Conservation (phyloP, 108 stramenopile species). For the Bacterosira constricta region DNA sequence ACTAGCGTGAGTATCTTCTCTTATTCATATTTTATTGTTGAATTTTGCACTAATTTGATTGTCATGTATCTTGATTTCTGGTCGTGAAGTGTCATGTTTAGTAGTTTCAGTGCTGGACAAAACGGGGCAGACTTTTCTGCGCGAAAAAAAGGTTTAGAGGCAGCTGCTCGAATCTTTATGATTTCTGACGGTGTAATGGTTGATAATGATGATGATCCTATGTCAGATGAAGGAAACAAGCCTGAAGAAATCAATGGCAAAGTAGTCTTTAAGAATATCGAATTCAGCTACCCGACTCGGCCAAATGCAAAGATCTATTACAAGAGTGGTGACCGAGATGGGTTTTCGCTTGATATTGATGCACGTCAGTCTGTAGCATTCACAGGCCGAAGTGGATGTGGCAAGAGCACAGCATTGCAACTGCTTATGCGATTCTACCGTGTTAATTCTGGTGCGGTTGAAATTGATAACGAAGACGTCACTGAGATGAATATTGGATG, state of each 20-base stretch:
- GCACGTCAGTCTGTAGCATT: conserved; percentile 75
- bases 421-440: conserved; percentile 53
- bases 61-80: not conserved
- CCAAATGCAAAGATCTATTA: conserved; percentile 52
- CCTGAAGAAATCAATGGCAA: conserved; percentile 51
- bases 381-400: conserved; percentile 67
- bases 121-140: conserved; percentile 41
- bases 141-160: conserved; percentile 37
- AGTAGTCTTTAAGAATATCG: conserved; percentile 54
- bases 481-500: conserved; percentile 38
- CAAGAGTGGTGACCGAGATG: conserved; percentile 27
- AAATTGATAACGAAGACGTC: conserved; percentile 53
- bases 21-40: not conserved
- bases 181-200: conserved; percentile 36
- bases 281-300: conserved; percentile 72
- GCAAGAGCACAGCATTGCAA: conserved; percentile 71
- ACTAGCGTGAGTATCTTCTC: conserved; percentile 7
- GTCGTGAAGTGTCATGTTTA: conserved; percentile 31
- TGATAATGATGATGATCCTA: conserved; percentile 62
- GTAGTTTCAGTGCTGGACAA: conserved; percentile 49
- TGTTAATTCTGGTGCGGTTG: conserved; percentile 31
- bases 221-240: conserved; percentile 54
- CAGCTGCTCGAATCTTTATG: conserved; percentile 42
- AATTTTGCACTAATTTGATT: not conserved
- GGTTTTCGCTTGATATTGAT: conserved; percentile 56